A percentile compares a stretch with the other conserved stretches of the same genome.
phyloP scores from a whole-genome alignment of 371 early-diverging fungal species.

The Sanchytrium tribonematis region DNA sequence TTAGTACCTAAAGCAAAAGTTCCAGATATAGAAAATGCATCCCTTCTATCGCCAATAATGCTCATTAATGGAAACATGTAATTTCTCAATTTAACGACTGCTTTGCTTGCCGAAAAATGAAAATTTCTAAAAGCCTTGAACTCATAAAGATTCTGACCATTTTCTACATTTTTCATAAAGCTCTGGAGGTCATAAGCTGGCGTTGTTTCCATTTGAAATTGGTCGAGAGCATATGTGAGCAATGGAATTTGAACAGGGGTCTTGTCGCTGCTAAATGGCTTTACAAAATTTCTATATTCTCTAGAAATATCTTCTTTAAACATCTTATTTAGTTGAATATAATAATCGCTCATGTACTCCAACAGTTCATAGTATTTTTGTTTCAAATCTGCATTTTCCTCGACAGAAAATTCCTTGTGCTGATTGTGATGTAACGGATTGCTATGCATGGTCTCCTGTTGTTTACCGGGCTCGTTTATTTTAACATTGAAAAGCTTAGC shows the following conservation, averaged over 20 bases:
- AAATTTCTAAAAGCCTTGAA: neutral
- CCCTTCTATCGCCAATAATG: neutral
- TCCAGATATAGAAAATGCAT: neutral
- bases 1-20: neutral
- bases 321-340: neutral
- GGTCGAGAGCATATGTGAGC: neutral
- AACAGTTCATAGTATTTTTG: neutral
- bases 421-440: too few relatives aligned
- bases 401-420: too few relatives aligned
- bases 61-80: neutral
- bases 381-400: too few relatives aligned
- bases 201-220: neutral
- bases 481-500: too few relatives aligned
- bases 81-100: neutral
- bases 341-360: neutral
- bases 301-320: neutral
- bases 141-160: neutral
- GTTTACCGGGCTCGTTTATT: too few relatives aligned
- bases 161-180: neutral
- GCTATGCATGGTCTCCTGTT: too few relatives aligned
- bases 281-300: neutral
- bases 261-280: neutral
- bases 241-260: neutral
- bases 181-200: neutral
- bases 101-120: neutral